Conservation (phyloP, 208 protist genomes). For the Herpetomonas tarakana region DNA sequence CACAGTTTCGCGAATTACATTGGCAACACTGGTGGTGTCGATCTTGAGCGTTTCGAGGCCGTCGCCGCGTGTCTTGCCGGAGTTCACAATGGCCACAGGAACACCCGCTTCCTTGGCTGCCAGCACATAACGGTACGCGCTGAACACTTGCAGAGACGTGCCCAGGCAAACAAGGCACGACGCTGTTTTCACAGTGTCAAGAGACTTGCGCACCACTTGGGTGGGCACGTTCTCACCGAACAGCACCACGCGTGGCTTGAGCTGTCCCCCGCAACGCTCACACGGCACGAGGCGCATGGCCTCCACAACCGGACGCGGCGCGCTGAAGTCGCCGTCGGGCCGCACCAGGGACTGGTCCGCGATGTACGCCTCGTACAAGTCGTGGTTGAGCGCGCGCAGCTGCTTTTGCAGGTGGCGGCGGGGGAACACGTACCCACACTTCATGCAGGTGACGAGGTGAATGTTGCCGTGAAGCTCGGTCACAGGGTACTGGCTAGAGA, state of each 20-base stretch:
- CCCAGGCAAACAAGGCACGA: conserved; percentile 67
- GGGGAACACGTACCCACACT: conserved; percentile 43
- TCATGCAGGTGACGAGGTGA: conserved; percentile 55
- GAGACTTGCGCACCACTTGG: conserved; percentile 20
- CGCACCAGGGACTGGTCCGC: conserved; percentile 23
- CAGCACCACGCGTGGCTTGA: conserved; percentile 85
- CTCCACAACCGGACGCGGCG: conserved; percentile 28
- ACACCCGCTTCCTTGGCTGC: conserved; percentile 43
- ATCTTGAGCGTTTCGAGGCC: conserved; percentile 50
- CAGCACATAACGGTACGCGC: conserved; percentile 64
- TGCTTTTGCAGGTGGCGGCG: conserved; percentile 43
- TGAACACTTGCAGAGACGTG: conserved; percentile 77
- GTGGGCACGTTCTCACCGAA: conserved; percentile 74
- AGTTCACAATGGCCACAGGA: conserved; percentile 67
- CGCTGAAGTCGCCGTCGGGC: conserved; percentile 70
- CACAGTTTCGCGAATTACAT: conserved; percentile 22
- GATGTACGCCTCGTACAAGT: conserved; percentile 26
- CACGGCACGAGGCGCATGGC: conserved; percentile 58
- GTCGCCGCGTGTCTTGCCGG: conserved; percentile 63
- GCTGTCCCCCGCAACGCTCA: conserved; percentile 41
- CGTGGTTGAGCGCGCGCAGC: conserved; percentile 33
- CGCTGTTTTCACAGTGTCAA: conserved; percentile 22
- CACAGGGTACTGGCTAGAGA: conserved; percentile 36
- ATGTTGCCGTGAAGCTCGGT: conserved; percentile 79
- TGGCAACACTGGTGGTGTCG: conserved; percentile 38